phyloP scores from a whole-genome alignment of 495 filamentous ascomycete genomes.

The Annulohypoxylon nitens region DNA sequence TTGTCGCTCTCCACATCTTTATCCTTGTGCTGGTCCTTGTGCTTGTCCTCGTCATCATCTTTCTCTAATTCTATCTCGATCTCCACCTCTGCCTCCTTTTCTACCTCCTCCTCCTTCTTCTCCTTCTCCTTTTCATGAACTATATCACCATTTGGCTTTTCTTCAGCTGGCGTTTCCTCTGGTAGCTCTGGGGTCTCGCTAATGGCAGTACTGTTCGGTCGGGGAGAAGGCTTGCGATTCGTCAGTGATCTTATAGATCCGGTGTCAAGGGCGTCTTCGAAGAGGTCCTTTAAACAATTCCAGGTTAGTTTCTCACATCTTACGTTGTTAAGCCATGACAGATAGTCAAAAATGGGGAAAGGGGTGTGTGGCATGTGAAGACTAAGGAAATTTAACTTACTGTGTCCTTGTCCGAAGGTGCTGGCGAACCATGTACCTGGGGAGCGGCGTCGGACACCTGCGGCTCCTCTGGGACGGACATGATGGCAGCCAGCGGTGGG shows the following conservation, averaged over 20 bases:
- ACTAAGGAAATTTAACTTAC: conserved; percentile 46
- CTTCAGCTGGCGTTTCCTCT: conserved; percentile 43
- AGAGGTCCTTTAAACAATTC: conserved; percentile 71
- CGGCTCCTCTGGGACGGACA: conserved; percentile 49
- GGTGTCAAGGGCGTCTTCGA: conserved; percentile 80
- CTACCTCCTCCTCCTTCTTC: conserved; percentile 19
- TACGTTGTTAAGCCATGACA: background rate
- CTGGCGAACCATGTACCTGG: conserved; percentile 45
- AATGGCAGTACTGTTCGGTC: conserved; percentile 38
- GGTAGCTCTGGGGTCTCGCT: conserved; percentile 31
- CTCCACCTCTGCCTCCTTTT: too few relatives aligned
- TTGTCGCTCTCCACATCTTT: conserved; percentile 32
- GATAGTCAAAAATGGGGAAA: background rate
- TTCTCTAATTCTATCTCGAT: too few relatives aligned
- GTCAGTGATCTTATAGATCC: conserved; percentile 63
- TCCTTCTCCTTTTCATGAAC: conserved; percentile 53
- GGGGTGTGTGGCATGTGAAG: conserved; percentile 28
- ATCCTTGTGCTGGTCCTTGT: too few relatives aligned
- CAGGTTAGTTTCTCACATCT: conserved; percentile 30
- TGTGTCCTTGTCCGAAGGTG: conserved; percentile 56
- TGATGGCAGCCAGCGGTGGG: conserved; percentile 33
- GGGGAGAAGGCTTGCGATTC: conserved; percentile 62
- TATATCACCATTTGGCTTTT: conserved; percentile 49
- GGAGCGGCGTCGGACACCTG: conserved; percentile 42
- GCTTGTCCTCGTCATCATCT: too few relatives aligned